Percentiles rank a stretch among this genome's conserved stretches.
These are phyloP conservation scores for Auricularia heimuer DNA, from an alignment of 768 basidiomycete genomes.

Conservation along the genomic window DNA sequence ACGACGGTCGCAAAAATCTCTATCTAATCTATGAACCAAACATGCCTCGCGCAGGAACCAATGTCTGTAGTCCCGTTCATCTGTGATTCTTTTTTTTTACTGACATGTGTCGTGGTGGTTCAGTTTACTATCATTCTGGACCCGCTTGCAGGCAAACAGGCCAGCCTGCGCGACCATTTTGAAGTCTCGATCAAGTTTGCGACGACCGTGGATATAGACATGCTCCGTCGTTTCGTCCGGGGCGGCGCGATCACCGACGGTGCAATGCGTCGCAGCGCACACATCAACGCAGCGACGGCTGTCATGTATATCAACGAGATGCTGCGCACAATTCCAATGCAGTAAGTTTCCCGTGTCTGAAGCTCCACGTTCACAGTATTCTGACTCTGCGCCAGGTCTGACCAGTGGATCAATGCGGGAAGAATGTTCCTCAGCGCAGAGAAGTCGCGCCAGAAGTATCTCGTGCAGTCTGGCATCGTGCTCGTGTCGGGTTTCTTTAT, in stretches of 20 bases:
- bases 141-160: neutral
- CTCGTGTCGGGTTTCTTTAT: neutral
- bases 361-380: too few species aligned
- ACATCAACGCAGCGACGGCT: neutral
- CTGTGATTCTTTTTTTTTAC: neutral
- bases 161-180: neutral
- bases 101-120: neutral
- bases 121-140: neutral
- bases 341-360: neutral
- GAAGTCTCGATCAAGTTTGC: neutral
- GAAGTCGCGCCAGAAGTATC: neutral
- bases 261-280: neutral
- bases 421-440: neutral
- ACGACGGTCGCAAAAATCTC: neutral
- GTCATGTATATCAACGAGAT: neutral
- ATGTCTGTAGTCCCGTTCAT: neutral
- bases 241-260: neutral
- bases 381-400: neutral
- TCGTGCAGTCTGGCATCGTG: neutral
- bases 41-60: neutral
- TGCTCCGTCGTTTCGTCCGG: neutral
- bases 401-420: neutral
- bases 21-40: neutral
- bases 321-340: neutral
- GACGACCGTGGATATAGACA: neutral